Percentiles rank a stretch among this genome's conserved stretches.
Conservation (phyloP, 2,329 filamentous ascomycete species). For the Fusarium longipes region DNA sequence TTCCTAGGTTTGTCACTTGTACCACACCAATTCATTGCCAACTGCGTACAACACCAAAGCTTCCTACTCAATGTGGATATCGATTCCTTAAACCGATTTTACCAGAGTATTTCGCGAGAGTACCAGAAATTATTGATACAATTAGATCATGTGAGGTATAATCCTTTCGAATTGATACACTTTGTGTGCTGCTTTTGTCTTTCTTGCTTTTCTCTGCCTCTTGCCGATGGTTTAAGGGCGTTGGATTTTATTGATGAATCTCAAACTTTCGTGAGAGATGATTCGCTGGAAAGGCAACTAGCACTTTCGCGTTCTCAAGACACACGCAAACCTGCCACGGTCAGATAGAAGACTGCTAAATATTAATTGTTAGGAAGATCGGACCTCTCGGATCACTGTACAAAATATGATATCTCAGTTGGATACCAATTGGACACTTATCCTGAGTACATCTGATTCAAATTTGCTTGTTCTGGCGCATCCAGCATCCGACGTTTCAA, state of each 20-base stretch:
- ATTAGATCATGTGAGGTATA: background rate
- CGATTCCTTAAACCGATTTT: background rate
- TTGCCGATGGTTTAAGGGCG: conserved; percentile 20
- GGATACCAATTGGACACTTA: background rate
- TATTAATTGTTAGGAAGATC: background rate
- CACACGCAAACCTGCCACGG: conserved; percentile 1
- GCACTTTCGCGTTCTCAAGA: background rate
- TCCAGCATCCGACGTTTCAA: background rate
- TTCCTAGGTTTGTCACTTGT: conserved; percentile 34
- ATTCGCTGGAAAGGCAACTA: conserved; percentile 4
- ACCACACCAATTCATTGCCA: conserved; percentile 41
- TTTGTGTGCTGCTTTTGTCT: background rate
- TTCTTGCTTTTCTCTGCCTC: conserved; percentile 15
- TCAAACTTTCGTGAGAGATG: conserved; percentile 12
- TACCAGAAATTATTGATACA: conserved; percentile 5
- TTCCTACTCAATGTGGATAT: conserved; percentile 7
- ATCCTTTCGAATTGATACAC: conserved; percentile 8
- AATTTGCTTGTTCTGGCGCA: background rate
- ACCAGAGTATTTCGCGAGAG: background rate
- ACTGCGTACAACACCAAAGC: conserved; percentile 27
- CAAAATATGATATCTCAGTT: background rate
- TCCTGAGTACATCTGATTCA: background rate
- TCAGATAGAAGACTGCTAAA: background rate
- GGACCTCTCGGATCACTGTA: background rate
- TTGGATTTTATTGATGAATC: conserved; percentile 10